Evolutionary conservation across 2,329 filamentous ascomycete genomes (phyloP), one percentile per base, ranked within the genome.

Genomic region (Colletotrichum gigasporum): DNA sequence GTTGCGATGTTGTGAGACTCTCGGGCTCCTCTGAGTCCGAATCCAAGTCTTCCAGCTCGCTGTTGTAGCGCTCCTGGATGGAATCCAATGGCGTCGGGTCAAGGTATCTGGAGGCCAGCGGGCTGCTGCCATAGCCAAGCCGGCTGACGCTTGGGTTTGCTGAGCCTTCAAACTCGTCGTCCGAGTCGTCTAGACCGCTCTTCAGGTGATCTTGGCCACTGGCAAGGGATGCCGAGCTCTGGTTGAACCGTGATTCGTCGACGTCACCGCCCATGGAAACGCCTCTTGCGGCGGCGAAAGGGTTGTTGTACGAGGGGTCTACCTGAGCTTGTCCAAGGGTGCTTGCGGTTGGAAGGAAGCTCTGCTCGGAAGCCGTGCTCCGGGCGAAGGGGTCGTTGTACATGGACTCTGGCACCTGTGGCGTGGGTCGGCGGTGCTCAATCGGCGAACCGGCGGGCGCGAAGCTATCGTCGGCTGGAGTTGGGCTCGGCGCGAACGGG

Each of bases 21-120:
- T 64, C 61, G 6, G 34, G 48, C 5, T 53, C 61, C 30, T 64
- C 61, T 6, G 61, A 64, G 30, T 64, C 61, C 3, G 61, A 64
- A 7, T 64, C 61, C 56, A 61, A 61, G 10, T 64, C 61, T 22
- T 64, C 61, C 35, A 64, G 20, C 35, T 64, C 61, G 56, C 61
- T 64, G 34, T 64, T 64, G 42, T 64, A 64, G n/a, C 61, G 61
- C 24, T 64, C 61, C 28, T 64, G 61, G 4, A 64, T 64, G 11
- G 56, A 39, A 4, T 64, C 61, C 41, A 64, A 11, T 5, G 56
- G 35, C 10, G 11, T 26, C 9, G 57, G 28, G 8, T 41, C 61
- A 10, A 44, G 35, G 24, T 51, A 30, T 10, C 56, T 48, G 1
- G 48, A 5, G 1, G 48, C 24, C 5, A 64, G 3, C 11, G 60